Evolutionary conservation across 495 filamentous ascomycete genomes (phyloP).

Genomic region (Neurospora sp.): DNA sequence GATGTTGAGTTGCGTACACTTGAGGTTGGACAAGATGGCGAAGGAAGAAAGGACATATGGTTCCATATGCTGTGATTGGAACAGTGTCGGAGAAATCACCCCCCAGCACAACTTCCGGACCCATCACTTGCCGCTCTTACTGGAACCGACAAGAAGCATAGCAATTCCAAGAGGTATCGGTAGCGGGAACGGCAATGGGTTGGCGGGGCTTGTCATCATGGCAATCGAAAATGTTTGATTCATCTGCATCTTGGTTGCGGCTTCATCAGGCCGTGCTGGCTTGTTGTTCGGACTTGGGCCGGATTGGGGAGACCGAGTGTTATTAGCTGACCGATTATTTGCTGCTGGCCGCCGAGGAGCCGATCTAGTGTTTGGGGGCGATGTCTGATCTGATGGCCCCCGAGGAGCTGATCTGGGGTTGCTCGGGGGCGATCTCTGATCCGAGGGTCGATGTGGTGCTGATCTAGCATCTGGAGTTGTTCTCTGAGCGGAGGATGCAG

Average conservation of each 20-base stretch:
- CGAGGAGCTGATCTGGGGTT: neutral
- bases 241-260: constrained; percentile 18
- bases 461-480: neutral
- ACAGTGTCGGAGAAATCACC: neutral
- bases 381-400: neutral
- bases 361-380: neutral
- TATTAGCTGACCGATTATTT: neutral
- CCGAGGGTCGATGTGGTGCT: neutral
- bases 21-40: neutral
- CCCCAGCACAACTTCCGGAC: neutral
- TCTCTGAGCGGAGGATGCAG: neutral
- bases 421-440: neutral
- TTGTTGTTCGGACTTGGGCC: neutral
- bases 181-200: constrained; percentile 16
- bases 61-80: neutral
- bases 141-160: constrained; percentile 9
- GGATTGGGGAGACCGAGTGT: neutral
- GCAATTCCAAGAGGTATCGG: constrained; percentile 16
- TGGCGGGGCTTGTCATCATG: constrained; percentile 17
- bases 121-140: neutral
- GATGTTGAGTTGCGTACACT: constrained; percentile 13
- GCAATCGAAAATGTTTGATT: constrained; percentile 15
- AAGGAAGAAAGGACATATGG: neutral
- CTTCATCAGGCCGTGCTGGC: constrained; percentile 1
- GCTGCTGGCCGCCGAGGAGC: neutral